These are phyloP conservation scores for Dillenia turbinata DNA, from an alignment of 164 flowering plant species.

Conservation along the genomic window DNA sequence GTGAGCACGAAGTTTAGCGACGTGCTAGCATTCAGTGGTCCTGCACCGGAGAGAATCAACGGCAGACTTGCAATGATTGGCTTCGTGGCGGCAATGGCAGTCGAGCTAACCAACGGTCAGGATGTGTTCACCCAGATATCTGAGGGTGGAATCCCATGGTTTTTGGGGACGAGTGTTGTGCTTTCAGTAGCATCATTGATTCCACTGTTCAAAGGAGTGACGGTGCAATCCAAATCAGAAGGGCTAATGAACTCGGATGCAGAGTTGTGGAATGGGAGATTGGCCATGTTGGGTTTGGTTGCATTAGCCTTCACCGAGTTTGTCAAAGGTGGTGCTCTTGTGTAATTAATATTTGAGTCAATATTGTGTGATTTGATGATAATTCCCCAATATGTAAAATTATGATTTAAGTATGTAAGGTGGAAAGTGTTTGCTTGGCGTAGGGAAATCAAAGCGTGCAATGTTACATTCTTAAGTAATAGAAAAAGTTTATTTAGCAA, in stretches of 20 bases:
- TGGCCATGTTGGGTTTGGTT: constrained; percentile 85
- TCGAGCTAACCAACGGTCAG: constrained; percentile 54
- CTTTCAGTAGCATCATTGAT: constrained; percentile 67
- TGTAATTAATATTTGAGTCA: constrained; percentile 5
- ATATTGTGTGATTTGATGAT: too few relatives aligned
- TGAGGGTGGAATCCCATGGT: constrained; percentile 66
- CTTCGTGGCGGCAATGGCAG: constrained; percentile 72
- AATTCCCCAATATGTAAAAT: too few relatives aligned
- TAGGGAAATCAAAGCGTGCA: too few relatives aligned
- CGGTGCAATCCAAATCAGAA: constrained; percentile 45
- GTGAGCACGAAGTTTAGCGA: constrained; percentile 60
- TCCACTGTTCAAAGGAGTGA: constrained; percentile 64
- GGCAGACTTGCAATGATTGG: constrained; percentile 91
- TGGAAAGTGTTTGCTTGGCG: too few relatives aligned
- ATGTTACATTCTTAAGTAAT: too few relatives aligned
- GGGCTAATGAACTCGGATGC: constrained; percentile 77
- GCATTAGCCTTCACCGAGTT: constrained; percentile 83
- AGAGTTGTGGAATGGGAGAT: constrained; percentile 80
- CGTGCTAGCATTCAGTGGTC: constrained; percentile 69
- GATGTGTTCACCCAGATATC: constrained; percentile 52
- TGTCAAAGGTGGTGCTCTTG: constrained; percentile 70
- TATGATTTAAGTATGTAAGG: too few relatives aligned
- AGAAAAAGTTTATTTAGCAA: too few relatives aligned
- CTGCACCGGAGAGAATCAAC: constrained; percentile 89
- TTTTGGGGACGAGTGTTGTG: constrained; percentile 46